Conservation (phyloP, 306 rosid species). For the cucumber (Cucumis sativus) region DNA sequence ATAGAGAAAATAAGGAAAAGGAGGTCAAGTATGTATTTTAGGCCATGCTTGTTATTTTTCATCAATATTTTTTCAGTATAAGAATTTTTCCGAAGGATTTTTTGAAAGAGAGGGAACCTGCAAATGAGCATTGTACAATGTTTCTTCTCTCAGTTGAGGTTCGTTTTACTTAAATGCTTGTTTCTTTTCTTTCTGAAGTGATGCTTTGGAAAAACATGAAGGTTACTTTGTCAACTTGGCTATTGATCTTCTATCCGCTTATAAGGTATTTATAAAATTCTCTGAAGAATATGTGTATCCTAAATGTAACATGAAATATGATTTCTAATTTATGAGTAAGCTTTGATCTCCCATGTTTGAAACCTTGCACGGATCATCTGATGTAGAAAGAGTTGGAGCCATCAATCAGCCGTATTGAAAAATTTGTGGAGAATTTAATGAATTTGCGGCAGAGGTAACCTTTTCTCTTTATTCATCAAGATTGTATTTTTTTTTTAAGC, state of each 20-base stretch:
- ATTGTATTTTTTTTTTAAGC: constrained; percentile 3
- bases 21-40: constrained; percentile 56
- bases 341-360: neutral
- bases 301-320: neutral
- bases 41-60: constrained; percentile 13
- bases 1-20: constrained; percentile 58
- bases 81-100: neutral
- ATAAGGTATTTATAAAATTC: constrained; percentile 45
- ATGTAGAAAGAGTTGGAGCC: constrained; percentile 88
- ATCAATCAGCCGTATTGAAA: constrained; percentile 45
- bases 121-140: neutral
- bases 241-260: constrained; percentile 56
- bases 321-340: neutral
- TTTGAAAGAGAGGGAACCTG: neutral
- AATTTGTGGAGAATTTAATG: constrained; percentile 67
- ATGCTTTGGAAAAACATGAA: constrained; percentile 82
- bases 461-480: constrained; percentile 10
- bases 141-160: neutral
- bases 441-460: constrained; percentile 59
- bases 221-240: constrained; percentile 69
- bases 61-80: neutral
- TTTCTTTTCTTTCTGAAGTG: constrained; percentile 42
- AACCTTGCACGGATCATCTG: constrained; percentile 10
- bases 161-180: neutral
- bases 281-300: neutral